Conservation (phyloP, 225 moss, liverwort and hornwort species). For the Marchantia paleacea region DNA sequence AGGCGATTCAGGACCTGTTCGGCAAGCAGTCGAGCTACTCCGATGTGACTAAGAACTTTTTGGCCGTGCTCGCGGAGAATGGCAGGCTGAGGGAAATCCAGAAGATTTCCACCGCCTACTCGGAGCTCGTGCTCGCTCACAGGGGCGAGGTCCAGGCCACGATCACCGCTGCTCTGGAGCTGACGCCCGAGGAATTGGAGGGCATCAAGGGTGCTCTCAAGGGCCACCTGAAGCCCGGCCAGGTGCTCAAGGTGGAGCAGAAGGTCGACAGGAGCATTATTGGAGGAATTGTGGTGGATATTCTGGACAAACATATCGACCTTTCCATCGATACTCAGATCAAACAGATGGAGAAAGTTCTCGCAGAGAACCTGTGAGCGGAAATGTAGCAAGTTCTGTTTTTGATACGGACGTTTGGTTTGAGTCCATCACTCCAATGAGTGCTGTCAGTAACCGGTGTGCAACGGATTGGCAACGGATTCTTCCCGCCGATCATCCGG, state of each 20-base stretch:
- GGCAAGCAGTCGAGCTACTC: conserved; percentile 60
- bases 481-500: conserved; percentile 13
- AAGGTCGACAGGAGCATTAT: conserved; percentile 95
- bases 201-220: conserved; percentile 76
- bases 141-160: conserved; percentile 78
- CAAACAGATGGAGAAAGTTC: conserved; percentile 91
- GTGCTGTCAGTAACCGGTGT: conserved; percentile 16
- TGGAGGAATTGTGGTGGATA: conserved; percentile 88
- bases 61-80: conserved; percentile 79
- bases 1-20: conserved; percentile 64
- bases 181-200: conserved; percentile 60
- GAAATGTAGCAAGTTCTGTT: conserved; percentile 6
- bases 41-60: conserved; percentile 82
- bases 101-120: conserved; percentile 47
- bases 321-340: conserved; percentile 88
- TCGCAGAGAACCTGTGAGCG: conserved; percentile 51
- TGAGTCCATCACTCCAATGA: neutral
- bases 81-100: conserved; percentile 53
- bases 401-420: conserved; percentile 8
- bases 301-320: conserved; percentile 95
- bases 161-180: conserved; percentile 77
- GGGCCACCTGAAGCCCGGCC: conserved; percentile 71
- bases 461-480: neutral
- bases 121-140: conserved; percentile 80
- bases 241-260: conserved; percentile 69